Percentiles rank a stretch among this genome's conserved stretches.
Conservation (phyloP, 257 asterid species). For the Solanum infundibuliforme region DNA sequence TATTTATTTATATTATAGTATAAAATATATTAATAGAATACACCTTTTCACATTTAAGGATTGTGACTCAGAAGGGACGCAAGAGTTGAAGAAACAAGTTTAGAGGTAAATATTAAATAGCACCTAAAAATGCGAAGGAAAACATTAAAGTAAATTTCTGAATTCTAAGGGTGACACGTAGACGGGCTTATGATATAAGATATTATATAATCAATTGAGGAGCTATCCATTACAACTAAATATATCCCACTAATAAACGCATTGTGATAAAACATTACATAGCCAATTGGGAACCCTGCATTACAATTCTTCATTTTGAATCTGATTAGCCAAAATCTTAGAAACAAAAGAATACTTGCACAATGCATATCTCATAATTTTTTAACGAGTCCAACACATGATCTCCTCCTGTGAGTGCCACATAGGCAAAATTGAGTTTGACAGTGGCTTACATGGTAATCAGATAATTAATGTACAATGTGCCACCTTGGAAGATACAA, state of each 20-base stretch:
- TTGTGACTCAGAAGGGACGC: too few species aligned
- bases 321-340: background rate
- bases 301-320: background rate
- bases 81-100: too few species aligned
- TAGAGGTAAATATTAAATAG: too few species aligned
- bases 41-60: too few species aligned
- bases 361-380: background rate
- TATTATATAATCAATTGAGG: background rate
- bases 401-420: slow-evolving; percentile 16
- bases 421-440: slow-evolving; percentile 18
- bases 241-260: background rate
- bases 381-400: background rate
- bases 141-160: too few species aligned
- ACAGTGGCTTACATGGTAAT: slow-evolving; percentile 12
- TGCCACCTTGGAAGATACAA: background rate
- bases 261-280: background rate
- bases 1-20: too few species aligned
- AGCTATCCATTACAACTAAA: background rate
- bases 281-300: background rate
- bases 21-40: too few species aligned
- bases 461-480: slow-evolving; percentile 38
- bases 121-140: too few species aligned
- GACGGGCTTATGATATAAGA: too few species aligned
- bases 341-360: background rate
- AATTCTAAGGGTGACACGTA: too few species aligned